Evolutionary conservation across 352 stramenopile species (phyloP).

Genomic region (Pythium myriotylum): DNA sequence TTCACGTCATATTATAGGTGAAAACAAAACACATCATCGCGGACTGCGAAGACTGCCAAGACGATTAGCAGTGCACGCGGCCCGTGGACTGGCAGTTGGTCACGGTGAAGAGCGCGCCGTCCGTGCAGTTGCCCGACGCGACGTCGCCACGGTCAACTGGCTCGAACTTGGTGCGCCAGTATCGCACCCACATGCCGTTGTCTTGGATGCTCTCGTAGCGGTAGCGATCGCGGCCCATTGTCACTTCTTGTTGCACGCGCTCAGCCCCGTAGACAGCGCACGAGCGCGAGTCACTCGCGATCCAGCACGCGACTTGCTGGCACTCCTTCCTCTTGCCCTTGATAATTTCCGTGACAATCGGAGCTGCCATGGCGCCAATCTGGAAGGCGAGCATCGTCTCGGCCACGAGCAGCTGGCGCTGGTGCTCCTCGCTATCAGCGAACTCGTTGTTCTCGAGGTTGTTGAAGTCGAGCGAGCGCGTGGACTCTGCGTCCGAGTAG

Average conservation of each 20-base stretch:
- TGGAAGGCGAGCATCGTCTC: slow-evolving; percentile 1
- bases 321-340: slow-evolving; percentile 12
- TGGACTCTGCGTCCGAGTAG: slow-evolving; percentile 1
- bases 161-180: slow-evolving; percentile 24
- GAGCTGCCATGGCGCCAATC: not conserved
- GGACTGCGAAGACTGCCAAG: too few species aligned
- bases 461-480: not conserved
- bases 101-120: slow-evolving; percentile 6
- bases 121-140: slow-evolving; percentile 6
- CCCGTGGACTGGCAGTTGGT: slow-evolving; percentile 13
- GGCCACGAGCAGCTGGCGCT: slow-evolving; percentile 5
- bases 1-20: too few species aligned
- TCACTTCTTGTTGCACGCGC: slow-evolving; percentile 4
- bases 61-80: slow-evolving; percentile 10
- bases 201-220: slow-evolving; percentile 1
- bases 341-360: slow-evolving; percentile 5
- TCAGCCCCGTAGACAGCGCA: slow-evolving; percentile 5
- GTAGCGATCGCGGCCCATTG: slow-evolving; percentile 4
- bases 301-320: slow-evolving; percentile 17
- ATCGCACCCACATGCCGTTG: slow-evolving; percentile 15
- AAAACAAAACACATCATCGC: too few species aligned
- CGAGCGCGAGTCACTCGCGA: slow-evolving; percentile 1
- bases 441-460: too few species aligned
- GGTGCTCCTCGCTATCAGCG: not conserved
- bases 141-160: slow-evolving; percentile 8